Evolutionary conservation across 345 rosid species (phyloP), one percentile per base, ranked within the genome.

Genomic region (Orychophragmus violaceus): DNA sequence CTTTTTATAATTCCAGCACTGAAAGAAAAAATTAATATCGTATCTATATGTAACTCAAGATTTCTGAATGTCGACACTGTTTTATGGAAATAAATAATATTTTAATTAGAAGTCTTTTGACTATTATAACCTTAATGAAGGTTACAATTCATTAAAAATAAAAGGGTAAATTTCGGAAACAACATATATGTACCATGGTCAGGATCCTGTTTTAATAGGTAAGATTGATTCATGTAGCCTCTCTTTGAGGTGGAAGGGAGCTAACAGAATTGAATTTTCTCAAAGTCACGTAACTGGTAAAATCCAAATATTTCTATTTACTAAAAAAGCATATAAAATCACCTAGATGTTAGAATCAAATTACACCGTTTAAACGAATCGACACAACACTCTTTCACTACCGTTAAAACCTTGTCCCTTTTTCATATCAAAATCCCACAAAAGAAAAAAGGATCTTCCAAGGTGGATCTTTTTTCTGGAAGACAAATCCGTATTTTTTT

Each of bases 401-500:
- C 7, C 7, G 69, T 71, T 53, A 62, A 62, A 70, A n/a, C 19
- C 10, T 29, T 29, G 1, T 5, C 51, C 10, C 2, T 13, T 37
- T 13, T 37, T 2, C 42, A 61, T 6, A 41, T 29, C 25, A 60
- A 49, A 49, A 49, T 25, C 46, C 37, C 6, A 16, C 6, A 0
- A n/a, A 61, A 50, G n/a, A n/a, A n/a, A n/a, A 14, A n/a, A 30
- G 27, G 36, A 56, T 68, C 35, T 33, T 33, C 28, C 48, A 48
- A 21, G 39, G 61, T 39, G 24, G 74, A 59, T 69, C 17, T 69
- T 49, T 50, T 14, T 7, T 8, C 13, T 25, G 45, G n/a, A 56
- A 57, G 76, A 71, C 65, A 46, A 35, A 63, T 56, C 76, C 76
- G 53, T 64, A 64, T 66, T 29, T n/a, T 42, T 39, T 13, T 33